These are phyloP conservation scores for Helichrysum umbraculigerum DNA, from an alignment of 129 eudicot species.

Conservation along the genomic window DNA sequence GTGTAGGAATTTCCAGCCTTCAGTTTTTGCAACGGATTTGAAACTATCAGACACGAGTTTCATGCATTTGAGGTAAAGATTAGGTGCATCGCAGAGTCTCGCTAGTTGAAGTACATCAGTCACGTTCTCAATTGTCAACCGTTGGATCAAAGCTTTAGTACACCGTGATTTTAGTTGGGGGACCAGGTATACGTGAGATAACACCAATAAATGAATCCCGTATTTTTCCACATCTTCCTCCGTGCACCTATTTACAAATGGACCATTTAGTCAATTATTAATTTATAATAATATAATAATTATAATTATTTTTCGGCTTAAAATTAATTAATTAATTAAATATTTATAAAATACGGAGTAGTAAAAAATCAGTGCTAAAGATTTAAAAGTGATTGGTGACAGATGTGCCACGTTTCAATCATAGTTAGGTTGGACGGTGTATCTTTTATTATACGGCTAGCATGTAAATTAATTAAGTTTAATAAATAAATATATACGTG, in stretches of 20 bases:
- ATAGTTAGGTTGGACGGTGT: slow-evolving; percentile 25
- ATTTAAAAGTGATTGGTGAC: slow-evolving; percentile 17
- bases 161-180: slow-evolving; percentile 83
- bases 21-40: slow-evolving; percentile 69
- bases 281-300: too few species aligned
- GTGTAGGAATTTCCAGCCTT: slow-evolving; percentile 90
- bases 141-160: slow-evolving; percentile 56
- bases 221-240: slow-evolving; percentile 77
- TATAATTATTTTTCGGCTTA: too few species aligned
- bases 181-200: slow-evolving; percentile 82
- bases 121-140: slow-evolving; percentile 64
- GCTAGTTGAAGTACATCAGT: slow-evolving; percentile 88
- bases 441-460: slow-evolving; percentile 7
- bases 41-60: slow-evolving; percentile 55
- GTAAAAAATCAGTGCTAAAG: not conserved
- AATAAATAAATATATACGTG: not conserved
- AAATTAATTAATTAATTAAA: too few species aligned
- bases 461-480: slow-evolving; percentile 7
- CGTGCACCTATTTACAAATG: slow-evolving; percentile 50
- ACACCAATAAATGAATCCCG: slow-evolving; percentile 77
- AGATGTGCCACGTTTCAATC: slow-evolving; percentile 32
- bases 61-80: slow-evolving; percentile 80
- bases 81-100: slow-evolving; percentile 86
- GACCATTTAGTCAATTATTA: slow-evolving; percentile 19
- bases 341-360: not conserved